Base-by-base conservation (phyloP, 225 moss, liverwort and hornwort species). In the Straminergon stramineum region DNA sequence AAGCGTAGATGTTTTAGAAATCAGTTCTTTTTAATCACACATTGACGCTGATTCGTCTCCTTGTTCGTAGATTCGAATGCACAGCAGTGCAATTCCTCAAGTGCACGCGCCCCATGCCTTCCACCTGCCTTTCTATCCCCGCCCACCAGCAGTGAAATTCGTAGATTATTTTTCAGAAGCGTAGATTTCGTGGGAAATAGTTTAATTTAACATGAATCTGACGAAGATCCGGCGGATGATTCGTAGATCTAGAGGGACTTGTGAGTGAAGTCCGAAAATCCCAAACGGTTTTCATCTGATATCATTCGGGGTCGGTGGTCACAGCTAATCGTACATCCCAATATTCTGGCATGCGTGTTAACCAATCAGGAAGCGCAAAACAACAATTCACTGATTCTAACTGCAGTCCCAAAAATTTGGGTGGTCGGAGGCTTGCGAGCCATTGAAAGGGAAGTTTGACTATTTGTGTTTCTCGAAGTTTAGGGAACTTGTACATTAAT, bases 201-300 rank as follows among this genome's bases (percentile, higher is more conserved):
- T 30, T 17, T 1, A 30, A 6, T 30, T 74, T 0, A 0, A 74
- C 4, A 6, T 0, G 41, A 7, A 5, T 3, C 5, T 70, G 15
- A 41, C 6, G 41, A 41, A 0, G 41, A 41, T 71, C 13, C 3
- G 0, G 8, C 1, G 15, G 3, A 26, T 8, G 8, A 8, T 41
- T 41, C 8, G 41, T 71, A 71, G 71, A 71, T 71, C 3, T 9
- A 3, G 15, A 26, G 41, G 7, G 69, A 39, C 70, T 70, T 67
- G 21, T 21, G 37, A 37, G 68, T 4, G 12, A 19, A 19, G 35
- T 68, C 68, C 0, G n/a, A 22, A 37, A 37, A 21, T 22, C 6
- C 6, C 21, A 22, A 37, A 68, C 12, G 21, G 21, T 12, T 68
- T n/a, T n/a, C 21, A 37, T 20, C 6, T 20, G 35, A 67, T 67